phyloP scores from a whole-genome alignment of 768 basidiomycete species.

The Rhizopogon sp. region DNA sequence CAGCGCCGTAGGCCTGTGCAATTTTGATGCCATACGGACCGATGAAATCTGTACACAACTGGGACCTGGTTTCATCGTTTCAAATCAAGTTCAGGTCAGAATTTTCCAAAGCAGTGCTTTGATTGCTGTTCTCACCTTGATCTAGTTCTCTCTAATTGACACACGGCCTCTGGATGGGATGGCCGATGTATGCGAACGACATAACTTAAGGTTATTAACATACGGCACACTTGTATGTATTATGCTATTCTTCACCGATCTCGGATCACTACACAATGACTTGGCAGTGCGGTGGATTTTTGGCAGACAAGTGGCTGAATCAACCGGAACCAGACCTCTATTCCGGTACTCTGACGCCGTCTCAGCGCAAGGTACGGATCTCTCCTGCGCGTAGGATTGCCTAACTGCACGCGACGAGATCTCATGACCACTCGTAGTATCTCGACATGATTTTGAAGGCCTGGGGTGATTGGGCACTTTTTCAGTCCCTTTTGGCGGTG shows the following conservation, averaged over 20 bases:
- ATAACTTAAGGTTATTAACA: slow-evolving; percentile 69
- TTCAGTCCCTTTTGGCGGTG: slow-evolving; percentile 58
- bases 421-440: slow-evolving; percentile 45
- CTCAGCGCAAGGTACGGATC: slow-evolving; percentile 67
- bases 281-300: slow-evolving; percentile 75
- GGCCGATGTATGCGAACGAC: slow-evolving; percentile 70
- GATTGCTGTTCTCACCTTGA: slow-evolving; percentile 6
- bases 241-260: slow-evolving; percentile 3
- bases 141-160: slow-evolving; percentile 78
- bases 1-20: slow-evolving; percentile 67
- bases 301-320: slow-evolving; percentile 71
- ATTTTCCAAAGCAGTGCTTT: not conserved
- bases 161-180: slow-evolving; percentile 72
- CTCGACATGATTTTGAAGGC: slow-evolving; percentile 76
- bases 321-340: slow-evolving; percentile 69
- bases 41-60: slow-evolving; percentile 78
- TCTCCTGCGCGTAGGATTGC: not conserved
- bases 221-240: slow-evolving; percentile 72
- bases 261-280: not conserved
- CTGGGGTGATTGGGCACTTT: slow-evolving; percentile 77
- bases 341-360: slow-evolving; percentile 63
- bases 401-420: not conserved
- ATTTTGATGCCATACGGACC: slow-evolving; percentile 71
- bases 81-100: slow-evolving; percentile 79
- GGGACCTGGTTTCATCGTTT: slow-evolving; percentile 66